These are phyloP conservation scores for Plasmodium ovale DNA, from an alignment of 169 alveolate species.

Conservation along the genomic window DNA sequence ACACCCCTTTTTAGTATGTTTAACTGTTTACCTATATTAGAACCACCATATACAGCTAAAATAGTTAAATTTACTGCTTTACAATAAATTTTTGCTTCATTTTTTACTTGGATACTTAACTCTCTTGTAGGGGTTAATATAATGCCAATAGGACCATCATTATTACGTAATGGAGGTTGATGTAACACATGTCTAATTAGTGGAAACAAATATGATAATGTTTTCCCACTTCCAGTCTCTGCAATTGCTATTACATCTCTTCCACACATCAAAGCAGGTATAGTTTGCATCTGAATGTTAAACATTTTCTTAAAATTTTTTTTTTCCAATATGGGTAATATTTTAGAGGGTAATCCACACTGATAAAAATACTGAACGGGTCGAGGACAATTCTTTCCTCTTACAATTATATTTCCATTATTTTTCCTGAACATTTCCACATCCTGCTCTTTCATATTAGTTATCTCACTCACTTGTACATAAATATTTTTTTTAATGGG, in stretches of 20 bases:
- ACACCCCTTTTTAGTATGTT: conserved; percentile 94
- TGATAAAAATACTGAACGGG: conserved; percentile 97
- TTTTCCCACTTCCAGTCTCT: conserved; percentile 99
- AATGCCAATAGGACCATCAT: conserved; percentile 93
- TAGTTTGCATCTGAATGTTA: conserved; percentile 97
- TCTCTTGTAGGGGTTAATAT: conserved; percentile 96
- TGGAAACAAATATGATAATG: conserved; percentile 98
- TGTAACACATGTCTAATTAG: conserved; percentile 94
- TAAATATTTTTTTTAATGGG: conserved; percentile 91
- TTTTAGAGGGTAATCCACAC: conserved; percentile 97
- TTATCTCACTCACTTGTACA: conserved; percentile 90
- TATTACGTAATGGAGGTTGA: conserved; percentile 89
- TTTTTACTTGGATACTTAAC: conserved; percentile 93
- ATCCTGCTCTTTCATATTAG: conserved; percentile 91
- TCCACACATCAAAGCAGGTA: conserved; percentile 97
- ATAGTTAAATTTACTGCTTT: conserved; percentile 86
- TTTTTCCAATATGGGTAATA: conserved; percentile 91
- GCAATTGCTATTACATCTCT: conserved; percentile 99
- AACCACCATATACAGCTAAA: conserved; percentile 96
- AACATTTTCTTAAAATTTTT: conserved; percentile 94
- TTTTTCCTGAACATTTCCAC: conserved; percentile 91
- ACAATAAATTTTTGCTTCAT: conserved; percentile 87
- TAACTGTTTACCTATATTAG: conserved; percentile 92
- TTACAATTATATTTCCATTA: conserved; percentile 91
- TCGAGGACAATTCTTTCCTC: conserved; percentile 94